Evolutionary conservation across 257 asterid species (phyloP).

Genomic region (Rauvolfia tetraphylla): DNA sequence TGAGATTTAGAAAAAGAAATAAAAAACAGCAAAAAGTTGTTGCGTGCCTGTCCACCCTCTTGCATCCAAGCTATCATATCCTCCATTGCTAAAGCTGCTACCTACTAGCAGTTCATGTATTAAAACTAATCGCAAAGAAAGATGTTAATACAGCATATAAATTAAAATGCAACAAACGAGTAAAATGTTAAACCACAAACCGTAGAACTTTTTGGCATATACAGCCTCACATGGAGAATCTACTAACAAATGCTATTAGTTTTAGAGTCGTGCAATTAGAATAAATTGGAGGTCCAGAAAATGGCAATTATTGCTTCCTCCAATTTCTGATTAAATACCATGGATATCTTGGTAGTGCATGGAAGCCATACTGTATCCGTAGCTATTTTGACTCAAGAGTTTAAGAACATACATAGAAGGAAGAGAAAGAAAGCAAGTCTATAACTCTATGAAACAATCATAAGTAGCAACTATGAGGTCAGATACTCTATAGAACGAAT

Average conservation of each 20-base stretch:
- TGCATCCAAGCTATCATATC: conserved; percentile 99
- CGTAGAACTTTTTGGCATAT: background rate
- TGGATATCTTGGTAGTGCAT: background rate
- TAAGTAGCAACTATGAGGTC: background rate
- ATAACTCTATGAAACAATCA: background rate
- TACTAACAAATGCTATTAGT: background rate
- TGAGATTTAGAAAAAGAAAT: conserved; percentile 22
- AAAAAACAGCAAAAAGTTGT: conserved; percentile 11
- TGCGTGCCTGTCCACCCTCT: conserved; percentile 97
- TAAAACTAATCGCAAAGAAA: conserved; percentile 69
- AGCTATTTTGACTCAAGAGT: background rate
- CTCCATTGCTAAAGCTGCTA: conserved; percentile 99
- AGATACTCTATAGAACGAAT: background rate
- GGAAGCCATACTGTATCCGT: background rate
- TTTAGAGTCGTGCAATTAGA: background rate
- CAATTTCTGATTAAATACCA: background rate
- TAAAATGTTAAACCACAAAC: background rate
- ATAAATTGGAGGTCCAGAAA: background rate
- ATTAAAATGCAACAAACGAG: conserved; percentile 15
- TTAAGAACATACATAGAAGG: background rate
- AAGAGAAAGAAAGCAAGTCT: background rate
- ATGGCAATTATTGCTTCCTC: background rate
- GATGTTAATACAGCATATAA: conserved; percentile 41
- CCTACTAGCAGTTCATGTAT: conserved; percentile 85
- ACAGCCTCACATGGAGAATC: background rate